A percentile compares a stretch with the other conserved stretches of the same genome.
Conservation (phyloP, 176 grass and related monocot species). For the Phragmites australis region DNA sequence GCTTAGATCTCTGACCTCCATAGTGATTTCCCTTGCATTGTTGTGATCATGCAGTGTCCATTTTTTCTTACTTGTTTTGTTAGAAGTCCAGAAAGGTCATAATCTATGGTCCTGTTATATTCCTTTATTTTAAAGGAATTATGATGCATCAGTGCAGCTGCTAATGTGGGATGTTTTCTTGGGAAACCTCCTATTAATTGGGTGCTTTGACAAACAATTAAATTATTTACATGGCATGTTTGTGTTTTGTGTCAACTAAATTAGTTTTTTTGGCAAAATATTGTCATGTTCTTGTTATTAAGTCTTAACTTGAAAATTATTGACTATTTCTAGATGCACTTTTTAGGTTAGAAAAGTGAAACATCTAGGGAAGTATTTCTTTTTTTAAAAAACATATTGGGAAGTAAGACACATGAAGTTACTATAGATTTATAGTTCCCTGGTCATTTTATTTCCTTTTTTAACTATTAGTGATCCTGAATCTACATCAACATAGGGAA, state of each 20-base stretch:
- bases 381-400: background rate
- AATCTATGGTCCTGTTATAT: background rate
- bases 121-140: constrained; percentile 22
- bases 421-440: constrained; percentile 7
- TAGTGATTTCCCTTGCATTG: constrained; percentile 25
- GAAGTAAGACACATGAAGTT: background rate
- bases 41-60: background rate
- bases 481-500: constrained; percentile 68
- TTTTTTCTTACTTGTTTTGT: background rate
- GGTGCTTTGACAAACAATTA: background rate
- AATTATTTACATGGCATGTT: background rate
- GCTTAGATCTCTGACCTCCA: constrained; percentile 24
- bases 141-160: background rate
- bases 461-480: constrained; percentile 27
- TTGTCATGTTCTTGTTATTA: background rate
- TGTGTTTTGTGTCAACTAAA: background rate
- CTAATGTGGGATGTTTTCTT: background rate
- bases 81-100: constrained; percentile 1
- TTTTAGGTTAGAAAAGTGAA: background rate
- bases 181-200: background rate
- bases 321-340: background rate
- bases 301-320: background rate
- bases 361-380: background rate
- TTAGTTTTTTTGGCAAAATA: background rate
- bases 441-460: constrained; percentile 18